Evolutionary conservation across 1,284 basidiomycete species (phyloP).

Genomic region (Ganoderma sinense): DNA sequence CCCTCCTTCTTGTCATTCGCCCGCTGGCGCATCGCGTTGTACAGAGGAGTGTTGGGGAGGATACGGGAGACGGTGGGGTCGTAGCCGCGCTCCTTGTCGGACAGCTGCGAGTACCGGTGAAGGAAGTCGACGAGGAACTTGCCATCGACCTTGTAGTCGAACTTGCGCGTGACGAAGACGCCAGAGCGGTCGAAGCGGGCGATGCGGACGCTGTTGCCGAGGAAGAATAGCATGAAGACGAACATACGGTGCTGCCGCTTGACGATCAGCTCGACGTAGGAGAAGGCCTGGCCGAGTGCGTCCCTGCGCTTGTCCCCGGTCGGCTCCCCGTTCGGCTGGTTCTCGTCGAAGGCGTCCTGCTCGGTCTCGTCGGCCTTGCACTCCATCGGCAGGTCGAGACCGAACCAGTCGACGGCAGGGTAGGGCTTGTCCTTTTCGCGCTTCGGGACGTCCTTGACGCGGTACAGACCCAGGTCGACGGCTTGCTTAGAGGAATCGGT

Average conservation of each 20-base stretch:
- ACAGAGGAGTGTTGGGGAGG: neutral
- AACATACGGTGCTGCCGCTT: slow-evolving; percentile 21
- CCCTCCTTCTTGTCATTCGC: neutral
- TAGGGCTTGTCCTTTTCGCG: neutral
- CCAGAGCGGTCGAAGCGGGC: slow-evolving; percentile 30
- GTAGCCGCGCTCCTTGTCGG: slow-evolving; percentile 18
- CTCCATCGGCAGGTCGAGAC: slow-evolving; percentile 14
- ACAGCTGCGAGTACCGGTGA: slow-evolving; percentile 19
- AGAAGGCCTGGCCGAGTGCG: neutral
- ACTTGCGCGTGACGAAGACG: slow-evolving; percentile 18
- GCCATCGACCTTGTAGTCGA: slow-evolving; percentile 23
- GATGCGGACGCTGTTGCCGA: slow-evolving; percentile 20
- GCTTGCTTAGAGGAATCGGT: neutral
- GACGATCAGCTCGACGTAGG: no score
- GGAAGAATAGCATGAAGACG: slow-evolving; percentile 25
- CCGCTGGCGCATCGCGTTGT: neutral
- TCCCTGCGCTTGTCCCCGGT: neutral
- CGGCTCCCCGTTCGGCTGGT: neutral
- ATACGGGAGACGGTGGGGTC: slow-evolving; percentile 20
- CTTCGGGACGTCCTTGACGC: neutral
- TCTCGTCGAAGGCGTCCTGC: slow-evolving; percentile 15
- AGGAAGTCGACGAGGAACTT: slow-evolving; percentile 22
- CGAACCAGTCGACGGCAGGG: slow-evolving; percentile 8
- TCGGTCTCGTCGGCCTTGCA: slow-evolving; percentile 2
- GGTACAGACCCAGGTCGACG: slow-evolving; percentile 13